phyloP scores from a whole-genome alignment of 2,329 filamentous ascomycete genomes.

The Diaporthe batatas region DNA sequence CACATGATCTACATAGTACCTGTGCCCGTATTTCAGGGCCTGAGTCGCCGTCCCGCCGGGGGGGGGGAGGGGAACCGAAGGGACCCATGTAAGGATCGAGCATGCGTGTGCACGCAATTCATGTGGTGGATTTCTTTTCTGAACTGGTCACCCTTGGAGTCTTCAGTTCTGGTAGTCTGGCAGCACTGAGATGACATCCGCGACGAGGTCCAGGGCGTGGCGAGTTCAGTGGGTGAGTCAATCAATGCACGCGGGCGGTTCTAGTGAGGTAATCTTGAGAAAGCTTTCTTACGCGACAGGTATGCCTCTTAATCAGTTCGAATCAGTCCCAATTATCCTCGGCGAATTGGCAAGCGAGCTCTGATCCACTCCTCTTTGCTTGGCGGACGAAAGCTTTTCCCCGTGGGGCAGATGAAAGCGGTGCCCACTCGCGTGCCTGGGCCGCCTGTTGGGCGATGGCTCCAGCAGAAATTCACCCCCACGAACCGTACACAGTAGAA shows the following conservation, averaged over 20 bases:
- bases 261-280: constrained; percentile 17
- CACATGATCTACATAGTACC: background rate
- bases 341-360: constrained; percentile 2
- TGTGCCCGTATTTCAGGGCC: background rate
- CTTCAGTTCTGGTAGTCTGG: no score
- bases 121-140: background rate
- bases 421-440: constrained; percentile 19
- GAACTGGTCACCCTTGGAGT: background rate
- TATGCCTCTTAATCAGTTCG: constrained; percentile 2
- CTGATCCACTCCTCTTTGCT: background rate
- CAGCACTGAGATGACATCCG: background rate
- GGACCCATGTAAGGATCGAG: background rate
- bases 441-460: background rate
- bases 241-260: constrained; percentile 1
- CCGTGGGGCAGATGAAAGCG: constrained; percentile 1
- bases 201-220: background rate
- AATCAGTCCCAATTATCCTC: background rate
- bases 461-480: background rate
- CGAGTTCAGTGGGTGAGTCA: background rate
- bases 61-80: background rate
- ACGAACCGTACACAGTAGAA: constrained; percentile 1
- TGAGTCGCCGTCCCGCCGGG: background rate
- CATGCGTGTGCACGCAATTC: background rate
- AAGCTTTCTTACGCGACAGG: constrained; percentile 10
- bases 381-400: constrained; percentile 24